phyloP scores from a whole-genome alignment of 768 basidiomycete species.

The Suillus subluteus region DNA sequence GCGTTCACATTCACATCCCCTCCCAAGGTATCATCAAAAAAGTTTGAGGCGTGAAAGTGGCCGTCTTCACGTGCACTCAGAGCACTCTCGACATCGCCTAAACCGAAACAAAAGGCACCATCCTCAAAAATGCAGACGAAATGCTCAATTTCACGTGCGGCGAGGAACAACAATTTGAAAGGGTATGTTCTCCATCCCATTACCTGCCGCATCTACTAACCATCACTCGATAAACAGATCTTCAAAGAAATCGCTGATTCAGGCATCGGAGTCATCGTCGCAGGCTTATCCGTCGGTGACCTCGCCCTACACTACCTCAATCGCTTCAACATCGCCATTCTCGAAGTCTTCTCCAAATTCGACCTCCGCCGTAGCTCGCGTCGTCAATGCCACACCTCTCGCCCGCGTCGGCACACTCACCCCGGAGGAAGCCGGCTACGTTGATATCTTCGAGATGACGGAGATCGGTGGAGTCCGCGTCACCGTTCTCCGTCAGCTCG shows the following conservation, averaged over 20 bases:
- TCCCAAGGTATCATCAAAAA: constrained; percentile 77
- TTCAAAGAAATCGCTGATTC: constrained; percentile 97
- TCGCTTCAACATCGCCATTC: constrained; percentile 87
- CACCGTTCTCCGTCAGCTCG: constrained; percentile 89
- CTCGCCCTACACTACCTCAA: constrained; percentile 97
- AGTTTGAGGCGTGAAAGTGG: constrained; percentile 85
- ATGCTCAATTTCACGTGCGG: constrained; percentile 96
- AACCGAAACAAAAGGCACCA: constrained; percentile 99
- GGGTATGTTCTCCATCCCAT: constrained; percentile 43
- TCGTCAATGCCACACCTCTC: constrained; percentile 94
- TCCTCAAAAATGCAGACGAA: constrained; percentile 93
- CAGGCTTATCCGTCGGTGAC: constrained; percentile 91
- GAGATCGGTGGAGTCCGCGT: constrained; percentile 99
- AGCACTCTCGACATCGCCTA: constrained; percentile 92
- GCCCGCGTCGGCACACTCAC: constrained; percentile 96
- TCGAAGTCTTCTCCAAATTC: constrained; percentile 97
- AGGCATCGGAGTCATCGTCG: constrained; percentile 86
- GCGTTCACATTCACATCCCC: not conserved
- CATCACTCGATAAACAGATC: constrained; percentile 57
- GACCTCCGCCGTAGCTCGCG: constrained; percentile 91
- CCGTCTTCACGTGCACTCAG: constrained; percentile 92
- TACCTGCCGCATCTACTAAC: constrained; percentile 7
- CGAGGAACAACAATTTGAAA: constrained; percentile 96
- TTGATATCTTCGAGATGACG: constrained; percentile 93
- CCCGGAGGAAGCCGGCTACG: constrained; percentile 91